Evolutionary conservation across 2,329 filamentous ascomycete species (phyloP).

Genomic region (Sarocladium strictum): DNA sequence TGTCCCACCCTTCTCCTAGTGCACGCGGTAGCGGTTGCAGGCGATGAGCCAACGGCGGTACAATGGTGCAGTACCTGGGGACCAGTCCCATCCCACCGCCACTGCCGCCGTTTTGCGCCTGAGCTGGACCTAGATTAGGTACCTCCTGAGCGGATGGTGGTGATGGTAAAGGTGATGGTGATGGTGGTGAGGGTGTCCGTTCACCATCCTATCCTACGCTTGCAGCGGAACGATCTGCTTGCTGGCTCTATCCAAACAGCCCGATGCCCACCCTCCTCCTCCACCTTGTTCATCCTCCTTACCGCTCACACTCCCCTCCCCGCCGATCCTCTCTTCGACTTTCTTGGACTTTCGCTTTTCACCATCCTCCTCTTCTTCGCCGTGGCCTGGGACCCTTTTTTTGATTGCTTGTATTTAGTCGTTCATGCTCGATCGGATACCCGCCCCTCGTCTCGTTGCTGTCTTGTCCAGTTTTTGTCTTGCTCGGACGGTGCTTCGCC

Average conservation of each 20-base stretch:
- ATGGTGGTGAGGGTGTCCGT: too few species aligned
- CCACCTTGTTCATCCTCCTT: neutral
- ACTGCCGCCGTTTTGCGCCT: neutral
- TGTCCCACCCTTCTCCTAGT: too few species aligned
- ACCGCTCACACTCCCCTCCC: neutral
- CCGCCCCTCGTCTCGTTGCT: neutral
- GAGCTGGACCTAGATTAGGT: too few species aligned
- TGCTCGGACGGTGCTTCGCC: neutral
- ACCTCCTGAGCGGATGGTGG: too few species aligned
- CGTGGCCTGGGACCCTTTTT: neutral
- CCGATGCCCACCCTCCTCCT: neutral
- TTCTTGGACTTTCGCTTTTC: conserved; percentile 1
- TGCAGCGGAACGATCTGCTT: neutral
- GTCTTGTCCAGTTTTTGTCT: neutral
- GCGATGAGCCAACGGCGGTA: too few species aligned
- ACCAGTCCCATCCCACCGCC: neutral
- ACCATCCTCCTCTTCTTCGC: neutral
- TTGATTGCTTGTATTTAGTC: neutral
- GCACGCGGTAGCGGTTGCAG: neutral
- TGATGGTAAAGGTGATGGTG: too few species aligned
- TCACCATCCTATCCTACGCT: neutral
- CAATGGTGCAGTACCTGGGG: too few species aligned
- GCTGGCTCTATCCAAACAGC: neutral
- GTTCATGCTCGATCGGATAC: neutral
- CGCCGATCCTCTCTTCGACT: conserved; percentile 2